Evolutionary conservation across 169 alveolate genomes (phyloP).

Genomic region (Cryptosporidium viatorum): DNA sequence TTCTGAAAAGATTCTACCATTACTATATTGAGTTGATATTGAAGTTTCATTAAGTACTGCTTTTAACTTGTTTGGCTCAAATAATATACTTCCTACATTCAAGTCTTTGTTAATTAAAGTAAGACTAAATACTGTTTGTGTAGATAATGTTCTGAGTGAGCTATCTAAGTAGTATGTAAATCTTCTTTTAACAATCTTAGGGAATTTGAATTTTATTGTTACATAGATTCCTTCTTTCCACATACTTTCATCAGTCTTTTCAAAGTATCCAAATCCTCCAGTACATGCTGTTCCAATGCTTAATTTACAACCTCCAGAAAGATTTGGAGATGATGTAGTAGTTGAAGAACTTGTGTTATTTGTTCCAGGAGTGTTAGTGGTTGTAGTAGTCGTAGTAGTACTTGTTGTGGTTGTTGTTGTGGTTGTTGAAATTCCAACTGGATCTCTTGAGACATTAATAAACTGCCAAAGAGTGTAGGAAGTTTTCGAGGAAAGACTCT

Average conservation of each 20-base stretch:
- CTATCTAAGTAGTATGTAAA: conserved; percentile 49
- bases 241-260: background rate
- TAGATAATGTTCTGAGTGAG: conserved; percentile 34
- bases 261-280: conserved; percentile 68
- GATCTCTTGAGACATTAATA: conserved; percentile 18
- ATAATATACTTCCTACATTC: conserved; percentile 48
- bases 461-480: conserved; percentile 41
- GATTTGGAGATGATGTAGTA: background rate
- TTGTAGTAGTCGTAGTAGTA: conserved; percentile 60
- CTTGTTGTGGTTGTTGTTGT: conserved; percentile 59
- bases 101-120: background rate
- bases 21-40: conserved; percentile 32
- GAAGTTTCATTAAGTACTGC: conserved; percentile 13
- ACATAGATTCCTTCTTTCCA: conserved; percentile 65
- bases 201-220: conserved; percentile 24
- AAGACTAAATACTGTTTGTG: conserved; percentile 21
- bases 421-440: conserved; percentile 18
- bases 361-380: background rate
- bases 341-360: conserved; percentile 12
- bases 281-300: conserved; percentile 48
- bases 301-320: conserved; percentile 37
- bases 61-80: conserved; percentile 17
- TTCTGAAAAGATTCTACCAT: conserved; percentile 13
- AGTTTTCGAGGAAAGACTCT: background rate
- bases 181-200: conserved; percentile 21